phyloP scores from a whole-genome alignment of 306 rosid genomes.

The Vicia villosa region DNA sequence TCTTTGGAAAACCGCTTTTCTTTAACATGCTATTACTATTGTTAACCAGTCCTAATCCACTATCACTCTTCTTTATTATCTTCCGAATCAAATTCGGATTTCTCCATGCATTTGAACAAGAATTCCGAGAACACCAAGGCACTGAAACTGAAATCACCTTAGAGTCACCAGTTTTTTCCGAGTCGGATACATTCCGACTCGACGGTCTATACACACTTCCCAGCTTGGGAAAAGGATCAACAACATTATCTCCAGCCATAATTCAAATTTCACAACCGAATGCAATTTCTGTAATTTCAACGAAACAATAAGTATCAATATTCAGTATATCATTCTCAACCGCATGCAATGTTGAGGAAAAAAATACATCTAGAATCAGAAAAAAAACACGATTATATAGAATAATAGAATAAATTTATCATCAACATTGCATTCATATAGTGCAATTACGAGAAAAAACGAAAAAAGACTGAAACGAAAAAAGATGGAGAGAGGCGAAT shows the following conservation, averaged over 20 bases:
- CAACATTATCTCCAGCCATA: constrained; percentile 36
- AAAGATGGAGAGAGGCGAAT: too few species aligned
- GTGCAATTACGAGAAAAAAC: background rate
- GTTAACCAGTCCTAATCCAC: constrained; percentile 10
- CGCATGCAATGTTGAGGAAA: background rate
- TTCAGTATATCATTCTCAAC: background rate
- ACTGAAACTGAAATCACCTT: constrained; percentile 30
- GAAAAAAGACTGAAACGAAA: background rate
- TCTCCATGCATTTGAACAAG: constrained; percentile 41
- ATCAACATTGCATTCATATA: background rate
- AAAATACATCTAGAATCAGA: background rate
- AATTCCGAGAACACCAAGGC: constrained; percentile 34
- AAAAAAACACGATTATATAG: too few species aligned
- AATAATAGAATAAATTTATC: background rate
- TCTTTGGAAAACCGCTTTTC: constrained; percentile 15
- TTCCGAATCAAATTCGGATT: constrained; percentile 24
- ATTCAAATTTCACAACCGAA: constrained; percentile 24
- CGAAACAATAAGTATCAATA: background rate
- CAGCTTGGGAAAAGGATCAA: constrained; percentile 46
- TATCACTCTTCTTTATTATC: constrained; percentile 15
- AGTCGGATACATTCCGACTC: constrained; percentile 14
- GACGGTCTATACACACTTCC: constrained; percentile 38
- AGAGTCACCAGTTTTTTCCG: constrained; percentile 18
- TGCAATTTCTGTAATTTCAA: constrained; percentile 16
- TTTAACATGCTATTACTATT: constrained; percentile 29